Conservation (phyloP, 441 rosid genomes). For the Adansonia grandidieri region DNA sequence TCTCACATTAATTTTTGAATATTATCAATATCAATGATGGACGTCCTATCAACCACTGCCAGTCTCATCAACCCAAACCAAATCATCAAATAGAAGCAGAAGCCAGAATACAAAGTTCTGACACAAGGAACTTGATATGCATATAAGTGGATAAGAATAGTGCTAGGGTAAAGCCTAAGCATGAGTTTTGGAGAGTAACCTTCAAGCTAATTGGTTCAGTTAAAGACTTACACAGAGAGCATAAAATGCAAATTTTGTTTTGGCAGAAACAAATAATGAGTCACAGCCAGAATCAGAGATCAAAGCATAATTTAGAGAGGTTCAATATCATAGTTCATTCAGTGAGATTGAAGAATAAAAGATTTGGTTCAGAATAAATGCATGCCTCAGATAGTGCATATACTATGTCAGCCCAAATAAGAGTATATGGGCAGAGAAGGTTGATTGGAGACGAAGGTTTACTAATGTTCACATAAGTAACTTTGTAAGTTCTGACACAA, state of each 20-base stretch:
- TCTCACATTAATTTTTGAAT: background rate
- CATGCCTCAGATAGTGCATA: background rate
- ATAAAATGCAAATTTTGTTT: background rate
- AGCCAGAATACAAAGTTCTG: background rate
- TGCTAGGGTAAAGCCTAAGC: background rate
- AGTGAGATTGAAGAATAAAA: background rate
- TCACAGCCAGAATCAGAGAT: background rate
- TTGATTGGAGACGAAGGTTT: background rate
- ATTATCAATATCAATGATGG: background rate
- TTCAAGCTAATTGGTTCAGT: background rate
- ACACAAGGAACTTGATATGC: constrained; percentile 1
- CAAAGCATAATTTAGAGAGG: background rate
- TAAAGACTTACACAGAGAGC: background rate
- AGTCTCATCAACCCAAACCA: background rate
- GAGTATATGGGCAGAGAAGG: background rate
- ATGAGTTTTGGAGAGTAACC: background rate
- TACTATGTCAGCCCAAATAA: background rate
- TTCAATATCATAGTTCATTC: background rate
- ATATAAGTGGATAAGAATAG: background rate
- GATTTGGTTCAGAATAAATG: background rate
- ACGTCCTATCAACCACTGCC: background rate
- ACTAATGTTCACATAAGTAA: background rate
- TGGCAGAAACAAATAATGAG: background rate
- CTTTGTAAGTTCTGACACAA: too few species aligned
- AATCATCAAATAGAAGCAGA: constrained; percentile 4